Evolutionary conservation across 2,329 filamentous ascomycete species (phyloP).

Genomic region (Drechslerella dactyloides): DNA sequence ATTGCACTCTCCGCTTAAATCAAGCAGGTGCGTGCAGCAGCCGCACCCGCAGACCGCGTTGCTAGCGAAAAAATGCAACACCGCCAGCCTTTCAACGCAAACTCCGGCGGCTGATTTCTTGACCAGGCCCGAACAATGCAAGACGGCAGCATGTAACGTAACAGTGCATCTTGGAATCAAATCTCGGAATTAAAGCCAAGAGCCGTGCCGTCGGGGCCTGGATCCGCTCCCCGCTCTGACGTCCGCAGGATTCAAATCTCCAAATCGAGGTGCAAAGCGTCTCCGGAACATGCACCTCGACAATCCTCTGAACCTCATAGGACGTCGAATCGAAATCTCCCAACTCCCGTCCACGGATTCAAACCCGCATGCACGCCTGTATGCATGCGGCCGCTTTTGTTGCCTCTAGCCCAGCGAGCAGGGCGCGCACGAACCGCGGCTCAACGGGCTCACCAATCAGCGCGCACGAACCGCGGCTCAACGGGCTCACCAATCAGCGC

Average conservation of each 20-base stretch:
- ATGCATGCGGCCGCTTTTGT: neutral
- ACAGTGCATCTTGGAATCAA: neutral
- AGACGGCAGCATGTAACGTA: neutral
- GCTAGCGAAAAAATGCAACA: neutral
- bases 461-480: conserved; percentile 25
- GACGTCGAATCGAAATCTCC: neutral
- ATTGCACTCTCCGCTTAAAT: too few relatives aligned
- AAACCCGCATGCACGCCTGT: too few relatives aligned
- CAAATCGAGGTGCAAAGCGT: conserved; percentile 1
- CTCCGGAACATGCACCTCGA: neutral
- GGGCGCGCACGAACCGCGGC: conserved; percentile 11
- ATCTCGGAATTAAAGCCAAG: neutral
- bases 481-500: conserved; percentile 30
- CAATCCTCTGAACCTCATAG: neutral
- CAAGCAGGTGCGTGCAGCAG: too few relatives aligned
- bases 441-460: conserved; percentile 28
- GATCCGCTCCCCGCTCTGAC: too few relatives aligned
- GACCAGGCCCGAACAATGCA: neutral
- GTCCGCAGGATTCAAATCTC: neutral
- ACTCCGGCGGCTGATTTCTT: neutral
- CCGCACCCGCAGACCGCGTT: neutral
- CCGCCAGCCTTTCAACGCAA: neutral
- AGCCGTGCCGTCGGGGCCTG: too few relatives aligned
- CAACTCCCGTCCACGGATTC: neutral
- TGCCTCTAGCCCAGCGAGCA: neutral